phyloP scores from a whole-genome alignment of 176 grass and related monocot species.

The Avena atlantica region DNA sequence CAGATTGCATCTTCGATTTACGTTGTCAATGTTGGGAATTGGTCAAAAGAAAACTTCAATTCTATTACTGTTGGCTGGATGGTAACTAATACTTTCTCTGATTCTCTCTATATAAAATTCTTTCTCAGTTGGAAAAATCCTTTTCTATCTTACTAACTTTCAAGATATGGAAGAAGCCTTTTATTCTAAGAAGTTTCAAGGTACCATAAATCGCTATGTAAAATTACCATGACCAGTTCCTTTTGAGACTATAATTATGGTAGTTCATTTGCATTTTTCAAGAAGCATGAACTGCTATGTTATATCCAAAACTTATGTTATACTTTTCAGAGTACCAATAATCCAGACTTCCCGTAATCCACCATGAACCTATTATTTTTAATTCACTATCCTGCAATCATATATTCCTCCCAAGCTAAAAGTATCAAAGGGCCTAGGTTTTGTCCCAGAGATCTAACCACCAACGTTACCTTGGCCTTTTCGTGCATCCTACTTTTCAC shows the following conservation, averaged over 20 bases:
- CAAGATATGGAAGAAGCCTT: neutral
- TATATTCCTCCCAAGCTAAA: neutral
- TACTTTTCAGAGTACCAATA: neutral
- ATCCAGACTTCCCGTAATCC: neutral
- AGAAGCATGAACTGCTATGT: neutral
- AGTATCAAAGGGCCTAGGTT: no score
- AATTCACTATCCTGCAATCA: neutral
- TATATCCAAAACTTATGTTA: neutral
- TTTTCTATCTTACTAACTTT: no score
- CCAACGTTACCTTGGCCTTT: neutral
- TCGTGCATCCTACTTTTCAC: neutral
- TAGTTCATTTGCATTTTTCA: neutral
- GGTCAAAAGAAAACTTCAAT: neutral
- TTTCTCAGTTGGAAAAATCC: no score
- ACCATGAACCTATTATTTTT: neutral
- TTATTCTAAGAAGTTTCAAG: neutral
- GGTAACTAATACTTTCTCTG: neutral
- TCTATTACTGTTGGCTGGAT: neutral
- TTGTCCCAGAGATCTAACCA: neutral
- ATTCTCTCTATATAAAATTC: neutral
- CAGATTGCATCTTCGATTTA: neutral
- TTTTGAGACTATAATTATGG: neutral
- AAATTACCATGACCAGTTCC: neutral
- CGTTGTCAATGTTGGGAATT: neutral
- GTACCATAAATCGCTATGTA: neutral